phyloP scores from a whole-genome alignment of 768 basidiomycete species.

The Lentinula guzmanii region DNA sequence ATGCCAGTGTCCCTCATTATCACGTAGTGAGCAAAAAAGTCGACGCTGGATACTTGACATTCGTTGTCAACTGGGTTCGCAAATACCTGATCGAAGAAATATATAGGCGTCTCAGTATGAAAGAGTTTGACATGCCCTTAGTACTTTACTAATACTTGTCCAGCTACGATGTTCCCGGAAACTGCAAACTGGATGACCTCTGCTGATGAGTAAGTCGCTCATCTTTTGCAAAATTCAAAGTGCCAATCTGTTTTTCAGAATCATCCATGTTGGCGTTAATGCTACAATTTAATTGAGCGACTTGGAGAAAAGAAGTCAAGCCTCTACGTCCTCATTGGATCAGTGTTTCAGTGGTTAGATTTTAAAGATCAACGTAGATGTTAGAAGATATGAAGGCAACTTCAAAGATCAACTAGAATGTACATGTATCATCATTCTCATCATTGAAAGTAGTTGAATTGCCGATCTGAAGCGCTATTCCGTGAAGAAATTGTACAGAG shows the following conservation, averaged over 20 bases:
- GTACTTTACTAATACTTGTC: background rate
- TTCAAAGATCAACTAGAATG: too few relatives aligned
- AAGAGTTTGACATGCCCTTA: background rate
- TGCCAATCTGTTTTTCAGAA: slow-evolving; percentile 22
- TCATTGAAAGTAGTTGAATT: too few relatives aligned
- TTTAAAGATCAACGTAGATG: too few relatives aligned
- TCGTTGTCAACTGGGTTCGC: slow-evolving; percentile 36
- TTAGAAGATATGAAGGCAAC: too few relatives aligned
- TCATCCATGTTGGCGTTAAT: slow-evolving; percentile 53
- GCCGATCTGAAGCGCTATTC: too few relatives aligned
- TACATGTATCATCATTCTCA: too few relatives aligned
- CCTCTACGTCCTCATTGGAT: too few relatives aligned
- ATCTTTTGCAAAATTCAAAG: background rate
- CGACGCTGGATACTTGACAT: slow-evolving; percentile 23
- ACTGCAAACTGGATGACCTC: slow-evolving; percentile 51
- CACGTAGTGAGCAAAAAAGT: slow-evolving; percentile 39
- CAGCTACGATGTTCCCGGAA: slow-evolving; percentile 58
- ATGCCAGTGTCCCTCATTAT: slow-evolving; percentile 49
- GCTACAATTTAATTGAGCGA: slow-evolving; percentile 33
- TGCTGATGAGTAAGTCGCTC: slow-evolving; percentile 44
- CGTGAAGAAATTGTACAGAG: too few relatives aligned
- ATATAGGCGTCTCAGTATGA: slow-evolving; percentile 50
- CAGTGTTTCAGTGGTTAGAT: too few relatives aligned
- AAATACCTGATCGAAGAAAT: slow-evolving; percentile 53
- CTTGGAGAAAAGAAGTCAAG: background rate